Conservation (phyloP, 2,329 filamentous ascomycete genomes). For the Penicillium sp. region DNA sequence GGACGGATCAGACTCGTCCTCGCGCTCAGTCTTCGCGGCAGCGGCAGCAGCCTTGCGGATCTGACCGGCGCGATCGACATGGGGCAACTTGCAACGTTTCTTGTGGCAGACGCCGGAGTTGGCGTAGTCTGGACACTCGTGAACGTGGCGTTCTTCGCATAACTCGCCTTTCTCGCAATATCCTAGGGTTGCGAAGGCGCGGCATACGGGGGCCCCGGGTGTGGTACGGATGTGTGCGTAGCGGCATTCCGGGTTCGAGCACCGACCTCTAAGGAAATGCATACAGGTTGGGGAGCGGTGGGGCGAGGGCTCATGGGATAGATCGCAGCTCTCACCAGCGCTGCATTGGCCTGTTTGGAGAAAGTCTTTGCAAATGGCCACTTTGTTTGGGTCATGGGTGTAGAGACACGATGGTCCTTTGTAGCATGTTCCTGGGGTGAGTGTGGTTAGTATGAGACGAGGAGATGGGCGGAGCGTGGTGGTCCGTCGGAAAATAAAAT, state of each 20-base stretch:
- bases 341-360: conserved; percentile 75
- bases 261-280: conserved; percentile 86
- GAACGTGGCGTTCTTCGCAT: conserved; percentile 81
- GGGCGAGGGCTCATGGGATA: conserved; percentile 81
- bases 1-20: conserved; percentile 66
- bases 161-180: conserved; percentile 80
- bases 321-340: conserved; percentile 76
- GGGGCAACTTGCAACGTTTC: conserved; percentile 78
- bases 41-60: conserved; percentile 55
- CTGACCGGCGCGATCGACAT: conserved; percentile 83
- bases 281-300: conserved; percentile 84
- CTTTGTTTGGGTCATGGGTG: conserved; percentile 79
- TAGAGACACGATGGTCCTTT: conserved; percentile 79
- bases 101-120: conserved; percentile 81
- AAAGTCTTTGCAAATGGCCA: conserved; percentile 86
- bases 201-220: conserved; percentile 75
- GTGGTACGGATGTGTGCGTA: conserved; percentile 83
- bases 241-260: conserved; percentile 79
- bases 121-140: conserved; percentile 93
- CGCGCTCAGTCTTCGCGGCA: conserved; percentile 48
- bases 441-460: conserved; percentile 47
- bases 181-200: conserved; percentile 77
- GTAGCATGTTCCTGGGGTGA: conserved; percentile 71
- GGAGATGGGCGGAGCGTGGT: conserved; percentile 8
- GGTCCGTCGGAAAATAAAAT: conserved; percentile 31